Conservation (phyloP, 106 monocot genomes). For the Dendrobium officinale region DNA sequence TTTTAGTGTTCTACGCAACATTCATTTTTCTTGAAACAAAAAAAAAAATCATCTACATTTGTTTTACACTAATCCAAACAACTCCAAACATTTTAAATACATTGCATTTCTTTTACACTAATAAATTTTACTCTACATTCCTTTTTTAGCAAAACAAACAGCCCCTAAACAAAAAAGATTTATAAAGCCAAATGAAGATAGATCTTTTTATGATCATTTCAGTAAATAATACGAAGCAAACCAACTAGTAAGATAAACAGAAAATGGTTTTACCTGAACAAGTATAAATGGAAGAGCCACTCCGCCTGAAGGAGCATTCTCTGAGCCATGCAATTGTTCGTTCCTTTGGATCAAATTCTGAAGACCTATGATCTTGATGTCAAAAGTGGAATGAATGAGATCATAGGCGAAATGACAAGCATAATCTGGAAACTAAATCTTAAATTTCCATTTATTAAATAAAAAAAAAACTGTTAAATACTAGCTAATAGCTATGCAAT, state of each 20-base stretch:
- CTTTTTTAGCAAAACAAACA: no score
- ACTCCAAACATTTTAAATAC: no score
- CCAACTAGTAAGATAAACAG: neutral
- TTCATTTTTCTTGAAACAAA: no score
- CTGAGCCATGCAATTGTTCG: conserved; percentile 66
- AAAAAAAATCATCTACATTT: no score
- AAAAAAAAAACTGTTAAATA: neutral
- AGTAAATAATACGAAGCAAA: neutral
- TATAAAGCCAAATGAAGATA: neutral
- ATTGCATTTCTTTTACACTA: no score
- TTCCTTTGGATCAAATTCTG: conserved; percentile 79
- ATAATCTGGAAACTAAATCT: neutral
- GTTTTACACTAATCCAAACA: no score
- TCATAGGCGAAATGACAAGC: neutral
- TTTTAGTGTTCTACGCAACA: no score
- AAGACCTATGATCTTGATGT: conserved; percentile 54
- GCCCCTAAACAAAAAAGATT: no score
- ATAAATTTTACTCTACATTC: no score
- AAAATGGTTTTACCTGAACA: conserved; percentile 56
- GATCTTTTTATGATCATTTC: neutral
- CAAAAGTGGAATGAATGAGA: neutral
- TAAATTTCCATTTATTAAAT: neutral
- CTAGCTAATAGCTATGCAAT: neutral
- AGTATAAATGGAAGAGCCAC: conserved; percentile 93
- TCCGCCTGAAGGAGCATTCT: conserved; percentile 71